Base-by-base conservation (phyloP, 164 flowering plant species). In the Piper longum region DNA sequence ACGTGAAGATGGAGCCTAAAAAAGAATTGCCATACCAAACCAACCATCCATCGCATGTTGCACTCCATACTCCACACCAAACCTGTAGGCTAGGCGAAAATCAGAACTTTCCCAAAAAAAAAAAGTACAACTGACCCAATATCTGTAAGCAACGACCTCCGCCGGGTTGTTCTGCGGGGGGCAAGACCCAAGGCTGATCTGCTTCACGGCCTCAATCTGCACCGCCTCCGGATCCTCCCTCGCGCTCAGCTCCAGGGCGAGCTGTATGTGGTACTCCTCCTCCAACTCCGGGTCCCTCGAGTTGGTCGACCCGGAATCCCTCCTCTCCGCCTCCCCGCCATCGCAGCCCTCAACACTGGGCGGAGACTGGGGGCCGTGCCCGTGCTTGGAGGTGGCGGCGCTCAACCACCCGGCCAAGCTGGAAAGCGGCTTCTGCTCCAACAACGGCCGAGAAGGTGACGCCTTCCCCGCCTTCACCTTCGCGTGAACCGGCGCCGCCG, bases 201-300 rank as follows among this genome's bases (percentile, higher is more conserved):
- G 96, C 83, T 92, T 92, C 41, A 88, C 96, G 66, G 95, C 96
- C 75, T 92, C 96, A 72, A 92, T 92, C 76, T 92, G 96, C 68
- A 78, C 88, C 4, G 96, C 97, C 70, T 93, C 97, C 39, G 97
- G 97, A 74, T 89, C 98, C 76, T 89, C 98, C 69, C 79, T 85
- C 3, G 95, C 97, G 76, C 98, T 93, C 82, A 93, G 71, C 72
- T 85, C 97, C 82, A 93, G 71, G 42, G 97, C 97, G 78, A 89
- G 54, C 69, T 89, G 96, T 77, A 93, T 88, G 71, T 89, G 97
- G 81, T 85, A 89, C 74, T 89, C 97, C 74, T 92, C 98, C 69
- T 89, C 96, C 56, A 85, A 62, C 68, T 77, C 93, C 48, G 89
- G 90, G 75, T 85, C 91, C 78, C 88, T 79, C 4, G 81, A 74